Base-by-base conservation (phyloP, 371 early-diverging fungal species). In the Apophysomyces sp. region DNA sequence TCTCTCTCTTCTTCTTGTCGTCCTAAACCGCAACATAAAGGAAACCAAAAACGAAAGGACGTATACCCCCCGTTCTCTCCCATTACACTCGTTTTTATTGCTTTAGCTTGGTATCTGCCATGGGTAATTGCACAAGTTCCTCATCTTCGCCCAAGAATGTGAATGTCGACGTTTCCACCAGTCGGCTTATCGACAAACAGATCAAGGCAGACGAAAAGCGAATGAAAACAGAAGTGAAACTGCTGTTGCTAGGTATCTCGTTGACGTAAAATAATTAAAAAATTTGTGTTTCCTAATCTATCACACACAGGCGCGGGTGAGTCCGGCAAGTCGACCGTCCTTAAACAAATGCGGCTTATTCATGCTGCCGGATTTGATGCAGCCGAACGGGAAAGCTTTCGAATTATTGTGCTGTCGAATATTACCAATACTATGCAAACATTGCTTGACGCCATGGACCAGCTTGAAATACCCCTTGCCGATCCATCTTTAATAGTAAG, bases 341-440 rank as follows among this genome's bases (percentile, higher is more conserved):
- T 97, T 36, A 97, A 97, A 76, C 96, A 97, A 72, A 96, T 97
- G 94, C 86, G 89, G 68, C 83, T 96, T 27, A 94, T 97, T 60
- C 95, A 96, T 73, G 93, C 89, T 52, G 85, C 84, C 57, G 96
- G 96, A 15, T 97, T 93, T 78, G 82, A 83, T 58, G 65, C 71
- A 15, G 84, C 86, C n/a, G 96, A 97, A 74, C 84, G 90, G 37
- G 88, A 89, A 62, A 85, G 90, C 27, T 95, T 89, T 80, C 88
- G 88, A 52, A 89, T 85, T 55, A 89, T 93, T 66, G 92, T 96
- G 34, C 91, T 93, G 68, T 78, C 86, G 24, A 97, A 97, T 77
- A 80, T 89, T n/a, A 80, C 92, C 41, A 84, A 89, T 61, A 88
- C 92, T 39, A 93, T 93, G 92, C 87, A 87, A 40, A 87, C 91